Evolutionary conservation across 208 protist species (phyloP).

Genomic region (Porcisia hertigi): DNA sequence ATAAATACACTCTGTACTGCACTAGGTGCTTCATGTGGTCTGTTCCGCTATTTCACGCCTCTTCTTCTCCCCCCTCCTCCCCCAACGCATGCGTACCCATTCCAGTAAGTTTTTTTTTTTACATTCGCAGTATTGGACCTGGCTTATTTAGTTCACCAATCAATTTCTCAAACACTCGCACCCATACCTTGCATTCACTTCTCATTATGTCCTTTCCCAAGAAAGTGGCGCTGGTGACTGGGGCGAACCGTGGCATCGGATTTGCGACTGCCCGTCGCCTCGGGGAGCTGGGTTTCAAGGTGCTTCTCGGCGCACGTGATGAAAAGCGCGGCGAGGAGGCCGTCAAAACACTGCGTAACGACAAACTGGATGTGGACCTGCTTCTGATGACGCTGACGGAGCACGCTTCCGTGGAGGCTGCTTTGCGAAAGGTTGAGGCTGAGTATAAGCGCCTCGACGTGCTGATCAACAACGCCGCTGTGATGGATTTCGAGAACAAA

Average conservation of each 20-base stretch:
- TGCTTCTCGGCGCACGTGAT: conserved; percentile 77
- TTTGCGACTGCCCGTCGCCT: conserved; percentile 64
- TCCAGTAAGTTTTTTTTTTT: background rate
- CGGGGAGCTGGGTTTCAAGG: conserved; percentile 63
- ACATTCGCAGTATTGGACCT: background rate
- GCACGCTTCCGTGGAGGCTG: conserved; percentile 49
- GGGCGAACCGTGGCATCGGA: conserved; percentile 87
- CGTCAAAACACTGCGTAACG: conserved; percentile 37
- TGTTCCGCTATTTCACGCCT: background rate
- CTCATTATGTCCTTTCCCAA: conserved; percentile 32
- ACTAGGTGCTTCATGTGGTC: background rate
- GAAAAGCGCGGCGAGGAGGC: conserved; percentile 54
- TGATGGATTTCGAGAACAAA: conserved; percentile 44
- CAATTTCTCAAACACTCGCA: background rate
- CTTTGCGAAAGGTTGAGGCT: conserved; percentile 44
- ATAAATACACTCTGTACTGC: background rate
- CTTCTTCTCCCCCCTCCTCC: background rate
- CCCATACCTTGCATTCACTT: background rate
- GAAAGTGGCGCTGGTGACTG: conserved; percentile 71
- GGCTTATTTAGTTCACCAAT: background rate
- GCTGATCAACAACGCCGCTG: conserved; percentile 82
- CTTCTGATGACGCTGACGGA: conserved; percentile 56
- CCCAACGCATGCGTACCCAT: background rate
- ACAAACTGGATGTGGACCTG: conserved; percentile 51
- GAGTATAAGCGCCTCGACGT: conserved; percentile 58